Evolutionary conservation across 2,329 filamentous ascomycete species (phyloP), one percentile per base, ranked within the genome.

Genomic region (Aspergillus neoniger): DNA sequence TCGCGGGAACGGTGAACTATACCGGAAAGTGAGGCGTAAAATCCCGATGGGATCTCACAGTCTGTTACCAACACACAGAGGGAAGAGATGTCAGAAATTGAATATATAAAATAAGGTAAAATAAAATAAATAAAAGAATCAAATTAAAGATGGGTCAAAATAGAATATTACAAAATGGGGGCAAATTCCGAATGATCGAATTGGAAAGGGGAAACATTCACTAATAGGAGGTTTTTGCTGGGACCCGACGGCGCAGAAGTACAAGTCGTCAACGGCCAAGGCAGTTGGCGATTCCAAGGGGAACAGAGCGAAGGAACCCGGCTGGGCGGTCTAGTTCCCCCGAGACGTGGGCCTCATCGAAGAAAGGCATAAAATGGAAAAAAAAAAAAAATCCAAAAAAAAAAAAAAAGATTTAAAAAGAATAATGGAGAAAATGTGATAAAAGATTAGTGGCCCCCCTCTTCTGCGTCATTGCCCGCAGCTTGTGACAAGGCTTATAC

Each of bases 401-500:
- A 4, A 4, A 7, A 17, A 55, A 59, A 39, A 17, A 25, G 15
- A 19, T 21, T 19, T 6, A 44, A 10, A 25, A 49, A 28, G 25
- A 30, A 55, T 43, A 39, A 51, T 36, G 32, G 32, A 55, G 43
- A 38, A 52, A 57, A 23, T 49, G 47, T 36, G 48, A 60, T 39
- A 23, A 43, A 10, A 30, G 17, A 51, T 23, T 44, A 44, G 19
- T 28, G 15, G 44, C 32, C 21, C 50, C 50, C 51, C 47, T 12
- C 48, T 47, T 49, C 49, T 23, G 19, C 54, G 30, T 55, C 39
- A 56, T 58, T n/a, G 39, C 58, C 55, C 59, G 61, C 60, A 60
- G 60, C 65, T 55, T 65, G 57, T 64, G 63, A 64, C 59, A 63
- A 67, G 64, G 67, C 66, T 68, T 67, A 67, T 67, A 68, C 62